Evolutionary conservation across 192 early-diverging fungal species (phyloP).

Genomic region (Paraglomus occultum): DNA sequence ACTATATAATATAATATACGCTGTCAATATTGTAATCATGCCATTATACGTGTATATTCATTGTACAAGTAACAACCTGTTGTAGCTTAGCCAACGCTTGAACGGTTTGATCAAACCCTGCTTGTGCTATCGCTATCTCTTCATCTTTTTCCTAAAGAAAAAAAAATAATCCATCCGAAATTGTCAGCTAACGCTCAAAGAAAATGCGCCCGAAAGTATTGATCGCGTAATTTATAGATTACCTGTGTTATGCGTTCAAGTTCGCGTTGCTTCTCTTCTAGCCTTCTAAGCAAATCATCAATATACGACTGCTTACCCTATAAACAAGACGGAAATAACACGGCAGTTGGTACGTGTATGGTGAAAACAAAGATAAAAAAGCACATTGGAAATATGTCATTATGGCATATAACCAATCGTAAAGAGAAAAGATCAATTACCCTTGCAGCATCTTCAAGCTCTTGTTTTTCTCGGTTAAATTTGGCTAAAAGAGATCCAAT

Average conservation of each 20-base stretch:
- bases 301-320: slow-evolving; percentile 25
- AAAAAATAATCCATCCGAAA: neutral
- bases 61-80: slow-evolving; percentile 41
- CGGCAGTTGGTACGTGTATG: neutral
- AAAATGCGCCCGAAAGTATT: neutral
- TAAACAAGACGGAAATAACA: neutral
- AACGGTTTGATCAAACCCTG: slow-evolving; percentile 80
- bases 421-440: slow-evolving; percentile 17
- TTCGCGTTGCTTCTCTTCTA: slow-evolving; percentile 19
- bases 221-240: neutral
- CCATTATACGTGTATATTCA: slow-evolving; percentile 26
- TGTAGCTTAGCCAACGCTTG: slow-evolving; percentile 70
- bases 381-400: neutral
- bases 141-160: slow-evolving; percentile 63
- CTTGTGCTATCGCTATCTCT: slow-evolving; percentile 74
- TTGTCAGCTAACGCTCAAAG: neutral
- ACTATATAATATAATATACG: neutral
- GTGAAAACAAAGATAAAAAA: neutral
- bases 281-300: slow-evolving; percentile 13
- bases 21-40: neutral
- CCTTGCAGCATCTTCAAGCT: slow-evolving; percentile 66
- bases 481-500: slow-evolving; percentile 74
- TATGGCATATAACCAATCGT: neutral
- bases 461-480: slow-evolving; percentile 82
- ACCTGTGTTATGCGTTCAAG: slow-evolving; percentile 27